Evolutionary conservation across 2,329 filamentous ascomycete genomes (phyloP), one percentile per base, ranked within the genome.

Genomic region (Microsporum canis): DNA sequence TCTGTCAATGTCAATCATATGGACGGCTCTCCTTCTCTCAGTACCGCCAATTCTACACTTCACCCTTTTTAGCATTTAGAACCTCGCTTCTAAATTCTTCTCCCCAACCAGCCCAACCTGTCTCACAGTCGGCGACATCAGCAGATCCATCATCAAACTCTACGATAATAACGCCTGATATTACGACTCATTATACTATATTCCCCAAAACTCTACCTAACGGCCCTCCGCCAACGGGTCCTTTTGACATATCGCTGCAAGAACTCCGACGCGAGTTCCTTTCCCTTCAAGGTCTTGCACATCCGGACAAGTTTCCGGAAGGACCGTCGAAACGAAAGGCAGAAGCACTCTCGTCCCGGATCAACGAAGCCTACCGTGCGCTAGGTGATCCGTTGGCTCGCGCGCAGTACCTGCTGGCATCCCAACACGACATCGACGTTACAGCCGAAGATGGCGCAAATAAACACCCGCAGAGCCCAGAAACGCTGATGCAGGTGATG

Each of bases 351-450:
- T 94, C 88, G 7, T 83, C 89, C 5, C 82, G 84, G 31, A 91
- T 97, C 73, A 97, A 97, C 79, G 87, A 91, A 66, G 94, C 94
- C 0, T 97, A 95, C 80, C 87, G 84, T 69, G 96, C 91, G 2
- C 82, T 99, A 0, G 78, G 83, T 57, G 84, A 87, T 67, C 91
- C 94, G 14, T 78, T 99, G 10, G 74, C 83, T 56, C 84, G 94
- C 29, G 91, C 92, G n/a, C 90, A 96, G 72, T 96, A 97, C 72
- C 77, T 97, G 4, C 82, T 97, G 0, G 74, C 76, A 3, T 76
- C 87, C 58, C 71, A 72, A 59, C 81, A 86, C 45, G 89, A 86
- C 0, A 82, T 91, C 23, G 89, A 96, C 70, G 84, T 94, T 27
- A 75, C 72, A 0, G 85, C 84, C 1, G 84, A 86, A 67, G 91